Percentiles rank a stretch among this genome's conserved stretches.
phyloP scores from a whole-genome alignment of 2,329 filamentous ascomycete species.

The Fusarium annulatum region DNA sequence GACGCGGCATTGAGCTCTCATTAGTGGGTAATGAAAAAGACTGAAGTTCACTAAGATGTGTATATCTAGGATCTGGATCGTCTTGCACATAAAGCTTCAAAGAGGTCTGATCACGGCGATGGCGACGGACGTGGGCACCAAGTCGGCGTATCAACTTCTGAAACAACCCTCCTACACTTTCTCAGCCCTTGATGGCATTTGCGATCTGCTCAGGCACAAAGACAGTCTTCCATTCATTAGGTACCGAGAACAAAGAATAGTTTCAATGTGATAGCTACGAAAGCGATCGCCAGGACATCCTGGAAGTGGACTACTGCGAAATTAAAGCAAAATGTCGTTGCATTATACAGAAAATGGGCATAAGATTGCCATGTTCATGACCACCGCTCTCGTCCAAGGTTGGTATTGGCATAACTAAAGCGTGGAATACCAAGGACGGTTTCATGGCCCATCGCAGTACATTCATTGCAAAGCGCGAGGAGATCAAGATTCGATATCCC shows the following conservation, averaged over 20 bases:
- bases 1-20: not conserved
- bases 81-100: not conserved
- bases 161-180: constrained; percentile 10
- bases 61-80: not conserved
- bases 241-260: not conserved
- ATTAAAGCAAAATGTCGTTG: too few relatives aligned
- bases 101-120: not conserved
- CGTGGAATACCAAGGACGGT: not conserved
- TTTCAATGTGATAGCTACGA: not conserved
- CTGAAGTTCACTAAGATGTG: not conserved
- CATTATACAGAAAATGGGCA: not conserved
- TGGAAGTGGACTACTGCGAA: not conserved
- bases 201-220: not conserved
- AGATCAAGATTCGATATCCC: not conserved
- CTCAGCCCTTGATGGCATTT: not conserved
- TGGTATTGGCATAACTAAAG: not conserved
- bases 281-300: not conserved
- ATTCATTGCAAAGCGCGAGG: not conserved
- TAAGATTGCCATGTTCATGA: not conserved
- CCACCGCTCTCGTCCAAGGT: not conserved
- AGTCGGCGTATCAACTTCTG: constrained; percentile 2
- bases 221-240: not conserved
- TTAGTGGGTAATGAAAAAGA: not conserved
- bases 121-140: not conserved
- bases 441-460: not conserved